A percentile compares a stretch with the other conserved stretches of the same genome.
Evolutionary conservation across 371 early-diverging fungal species (phyloP).

Genomic region (Haplosporangium sp.): DNA sequence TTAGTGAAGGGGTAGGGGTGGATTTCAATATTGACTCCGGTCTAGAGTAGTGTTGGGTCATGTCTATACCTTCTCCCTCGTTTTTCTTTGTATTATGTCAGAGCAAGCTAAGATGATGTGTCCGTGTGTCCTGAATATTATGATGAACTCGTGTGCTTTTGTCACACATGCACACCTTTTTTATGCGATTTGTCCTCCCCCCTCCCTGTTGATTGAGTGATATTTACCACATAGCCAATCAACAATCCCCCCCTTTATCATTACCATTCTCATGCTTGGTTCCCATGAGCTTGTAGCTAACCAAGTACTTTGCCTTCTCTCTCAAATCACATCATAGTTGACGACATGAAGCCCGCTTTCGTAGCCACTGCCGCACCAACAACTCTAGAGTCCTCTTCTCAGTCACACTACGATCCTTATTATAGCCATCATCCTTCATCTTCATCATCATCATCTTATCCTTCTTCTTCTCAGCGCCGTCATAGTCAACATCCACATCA

Average conservation of each 20-base stretch:
- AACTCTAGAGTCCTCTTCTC: slow-evolving; percentile 9
- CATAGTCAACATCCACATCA: not conserved
- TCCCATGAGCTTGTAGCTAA: slow-evolving; percentile 10
- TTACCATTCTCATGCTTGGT: not conserved
- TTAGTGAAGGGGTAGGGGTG: not conserved
- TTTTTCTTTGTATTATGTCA: slow-evolving; percentile 15
- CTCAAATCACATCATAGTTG: not conserved
- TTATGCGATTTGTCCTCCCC: not conserved
- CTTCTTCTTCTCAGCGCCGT: slow-evolving; percentile 13
- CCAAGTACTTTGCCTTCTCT: not conserved
- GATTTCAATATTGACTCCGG: not conserved
- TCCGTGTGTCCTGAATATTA: slow-evolving; percentile 4
- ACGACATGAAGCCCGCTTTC: slow-evolving; percentile 22
- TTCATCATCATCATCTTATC: slow-evolving; percentile 15
- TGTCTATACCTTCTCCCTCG: not conserved
- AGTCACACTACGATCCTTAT: slow-evolving; percentile 21
- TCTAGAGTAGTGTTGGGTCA: not conserved
- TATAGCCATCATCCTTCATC: slow-evolving; percentile 18
- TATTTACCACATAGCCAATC: not conserved
- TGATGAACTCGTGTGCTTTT: slow-evolving; percentile 9
- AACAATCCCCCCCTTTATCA: not conserved
- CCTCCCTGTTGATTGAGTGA: slow-evolving; percentile 3
- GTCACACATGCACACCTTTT: slow-evolving; percentile 1
- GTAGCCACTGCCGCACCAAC: slow-evolving; percentile 12
- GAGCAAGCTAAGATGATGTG: slow-evolving; percentile 12